Evolutionary conservation across 305 asterid species (phyloP).

Genomic region (Petunia hybrid): DNA sequence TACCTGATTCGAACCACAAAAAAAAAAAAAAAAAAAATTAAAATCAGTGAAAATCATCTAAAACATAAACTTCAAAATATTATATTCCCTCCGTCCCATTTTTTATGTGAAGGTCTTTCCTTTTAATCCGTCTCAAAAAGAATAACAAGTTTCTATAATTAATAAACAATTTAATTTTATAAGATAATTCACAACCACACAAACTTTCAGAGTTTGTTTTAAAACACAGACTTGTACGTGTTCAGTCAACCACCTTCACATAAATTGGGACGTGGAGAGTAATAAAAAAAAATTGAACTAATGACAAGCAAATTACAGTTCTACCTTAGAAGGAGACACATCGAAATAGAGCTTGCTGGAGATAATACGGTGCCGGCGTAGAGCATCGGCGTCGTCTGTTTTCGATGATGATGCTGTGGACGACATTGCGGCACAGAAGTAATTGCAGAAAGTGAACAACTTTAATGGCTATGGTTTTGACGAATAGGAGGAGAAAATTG

Average conservation of each 20-base stretch:
- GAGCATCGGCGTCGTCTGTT: slow-evolving; percentile 51
- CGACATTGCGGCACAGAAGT: not conserved
- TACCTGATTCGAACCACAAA: slow-evolving; percentile 60
- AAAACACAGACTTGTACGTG: too few relatives aligned
- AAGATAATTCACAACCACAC: too few relatives aligned
- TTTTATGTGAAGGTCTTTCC: too few relatives aligned
- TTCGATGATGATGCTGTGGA: slow-evolving; percentile 28
- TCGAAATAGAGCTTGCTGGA: slow-evolving; percentile 91
- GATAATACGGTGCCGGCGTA: slow-evolving; percentile 65
- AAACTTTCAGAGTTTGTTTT: too few relatives aligned
- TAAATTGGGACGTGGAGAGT: too few relatives aligned
- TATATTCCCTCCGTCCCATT: too few relatives aligned
- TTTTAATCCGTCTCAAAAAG: too few relatives aligned
- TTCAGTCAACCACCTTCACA: too few relatives aligned
- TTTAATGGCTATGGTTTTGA: slow-evolving; percentile 14
- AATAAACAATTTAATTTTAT: too few relatives aligned
- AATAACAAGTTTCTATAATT: too few relatives aligned
- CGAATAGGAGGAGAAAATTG: not conserved
- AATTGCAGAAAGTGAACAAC: not conserved
- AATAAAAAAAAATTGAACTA: not conserved
- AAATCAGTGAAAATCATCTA: not conserved
- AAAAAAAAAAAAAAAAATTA: not conserved
- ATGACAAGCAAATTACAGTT: not conserved
- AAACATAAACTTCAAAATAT: not conserved
- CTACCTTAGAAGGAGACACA: slow-evolving; percentile 71